Percentiles rank a stretch among this genome's conserved stretches.
Conservation (phyloP, 2,329 filamentous ascomycete species). For the Pyricularia sp. region DNA sequence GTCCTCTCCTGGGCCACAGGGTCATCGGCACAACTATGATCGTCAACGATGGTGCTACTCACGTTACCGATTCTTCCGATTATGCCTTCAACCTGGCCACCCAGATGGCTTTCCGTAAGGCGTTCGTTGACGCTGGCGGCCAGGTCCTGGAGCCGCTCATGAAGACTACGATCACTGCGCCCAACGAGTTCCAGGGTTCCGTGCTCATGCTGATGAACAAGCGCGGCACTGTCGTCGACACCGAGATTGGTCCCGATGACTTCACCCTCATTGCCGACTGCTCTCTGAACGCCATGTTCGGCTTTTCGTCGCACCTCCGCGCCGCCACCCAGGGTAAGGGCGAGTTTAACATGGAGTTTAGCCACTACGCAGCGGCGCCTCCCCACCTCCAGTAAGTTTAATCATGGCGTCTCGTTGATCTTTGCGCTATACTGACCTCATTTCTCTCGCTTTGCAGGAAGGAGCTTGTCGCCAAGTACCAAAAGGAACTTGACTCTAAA, state of each 20-base stretch:
- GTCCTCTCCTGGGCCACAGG: slow-evolving; percentile 82
- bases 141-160: slow-evolving; percentile 89
- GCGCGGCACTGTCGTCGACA: slow-evolving; percentile 88
- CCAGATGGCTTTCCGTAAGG: slow-evolving; percentile 91
- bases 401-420: not conserved
- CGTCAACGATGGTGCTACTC: slow-evolving; percentile 89
- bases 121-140: slow-evolving; percentile 68
- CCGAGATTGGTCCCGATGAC: slow-evolving; percentile 84
- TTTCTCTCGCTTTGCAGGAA: slow-evolving; percentile 25
- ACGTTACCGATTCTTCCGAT: slow-evolving; percentile 96
- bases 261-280: slow-evolving; percentile 89
- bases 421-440: slow-evolving; percentile 12
- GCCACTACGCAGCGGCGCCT: slow-evolving; percentile 80
- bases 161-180: slow-evolving; percentile 95
- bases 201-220: slow-evolving; percentile 94
- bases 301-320: slow-evolving; percentile 80
- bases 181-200: slow-evolving; percentile 94
- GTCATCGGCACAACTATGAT: slow-evolving; percentile 86
- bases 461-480: slow-evolving; percentile 44
- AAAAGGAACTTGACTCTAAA: slow-evolving; percentile 46
- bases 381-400: slow-evolving; percentile 71
- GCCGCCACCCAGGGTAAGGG: slow-evolving; percentile 96
- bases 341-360: slow-evolving; percentile 98
- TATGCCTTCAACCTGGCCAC: slow-evolving; percentile 91
- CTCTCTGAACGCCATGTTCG: slow-evolving; percentile 94